phyloP scores from a whole-genome alignment of 2,329 filamentous ascomycete species.

The Aspergillus pseudotamarii region DNA sequence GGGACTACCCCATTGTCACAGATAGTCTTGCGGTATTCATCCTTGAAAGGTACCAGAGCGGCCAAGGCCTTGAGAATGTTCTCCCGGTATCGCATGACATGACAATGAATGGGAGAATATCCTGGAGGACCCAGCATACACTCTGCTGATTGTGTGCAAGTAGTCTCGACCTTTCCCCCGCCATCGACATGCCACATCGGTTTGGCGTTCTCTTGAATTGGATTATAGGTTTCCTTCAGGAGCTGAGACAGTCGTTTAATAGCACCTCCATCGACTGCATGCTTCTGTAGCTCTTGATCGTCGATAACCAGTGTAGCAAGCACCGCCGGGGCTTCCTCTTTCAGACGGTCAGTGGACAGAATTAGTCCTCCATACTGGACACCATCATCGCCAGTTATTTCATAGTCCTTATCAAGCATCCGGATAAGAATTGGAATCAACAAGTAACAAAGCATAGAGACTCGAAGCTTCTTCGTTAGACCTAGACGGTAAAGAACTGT shows the following conservation, averaged over 20 bases:
- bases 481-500: slow-evolving; percentile 70
- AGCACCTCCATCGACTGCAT: slow-evolving; percentile 71
- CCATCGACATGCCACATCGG: slow-evolving; percentile 58
- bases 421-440: slow-evolving; percentile 71
- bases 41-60: slow-evolving; percentile 78
- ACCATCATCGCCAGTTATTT: slow-evolving; percentile 43
- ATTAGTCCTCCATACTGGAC: slow-evolving; percentile 41
- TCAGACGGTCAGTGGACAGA: slow-evolving; percentile 55
- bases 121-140: slow-evolving; percentile 63
- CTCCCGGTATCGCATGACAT: slow-evolving; percentile 76
- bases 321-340: slow-evolving; percentile 73
- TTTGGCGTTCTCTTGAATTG: slow-evolving; percentile 50
- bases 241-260: slow-evolving; percentile 65
- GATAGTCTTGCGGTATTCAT: slow-evolving; percentile 79
- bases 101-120: slow-evolving; percentile 62
- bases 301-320: slow-evolving; percentile 79
- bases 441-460: slow-evolving; percentile 66
- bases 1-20: slow-evolving; percentile 79
- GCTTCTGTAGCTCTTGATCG: slow-evolving; percentile 76
- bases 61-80: slow-evolving; percentile 76
- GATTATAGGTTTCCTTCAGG: slow-evolving; percentile 68
- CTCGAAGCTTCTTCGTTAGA: slow-evolving; percentile 65
- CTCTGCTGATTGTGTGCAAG: slow-evolving; percentile 33
- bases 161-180: slow-evolving; percentile 23
- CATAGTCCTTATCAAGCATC: slow-evolving; percentile 61